These are phyloP conservation scores for Inonotus hispidus DNA, from an alignment of 1,284 basidiomycete genomes.

Conservation along the genomic window DNA sequence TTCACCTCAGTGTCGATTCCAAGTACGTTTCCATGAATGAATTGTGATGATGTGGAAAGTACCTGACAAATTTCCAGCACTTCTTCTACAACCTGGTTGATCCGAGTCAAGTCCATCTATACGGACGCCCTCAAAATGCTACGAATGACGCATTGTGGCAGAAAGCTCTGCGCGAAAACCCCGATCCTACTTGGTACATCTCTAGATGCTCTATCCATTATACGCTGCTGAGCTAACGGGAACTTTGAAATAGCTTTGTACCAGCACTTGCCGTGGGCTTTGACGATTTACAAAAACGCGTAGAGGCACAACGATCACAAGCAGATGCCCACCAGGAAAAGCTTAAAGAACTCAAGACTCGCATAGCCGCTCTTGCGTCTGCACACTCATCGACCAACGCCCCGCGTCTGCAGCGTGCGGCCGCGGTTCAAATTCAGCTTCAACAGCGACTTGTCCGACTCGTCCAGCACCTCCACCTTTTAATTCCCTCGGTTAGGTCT, in stretches of 20 bases:
- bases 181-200: constrained; percentile 71
- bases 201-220: neutral
- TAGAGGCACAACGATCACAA: constrained; percentile 72
- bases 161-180: constrained; percentile 77
- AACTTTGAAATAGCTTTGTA: constrained; percentile 52
- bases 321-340: constrained; percentile 67
- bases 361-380: constrained; percentile 58
- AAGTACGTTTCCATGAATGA: constrained; percentile 40
- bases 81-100: constrained; percentile 87
- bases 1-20: constrained; percentile 74
- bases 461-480: constrained; percentile 71
- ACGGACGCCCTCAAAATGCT: constrained; percentile 70
- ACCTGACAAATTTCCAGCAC: constrained; percentile 40
- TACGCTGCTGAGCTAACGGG: neutral
- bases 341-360: constrained; percentile 65
- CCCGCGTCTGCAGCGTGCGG: constrained; percentile 61
- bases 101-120: constrained; percentile 60
- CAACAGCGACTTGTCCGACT: constrained; percentile 71
- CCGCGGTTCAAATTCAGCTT: constrained; percentile 67
- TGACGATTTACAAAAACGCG: constrained; percentile 75
- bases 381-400: constrained; percentile 66
- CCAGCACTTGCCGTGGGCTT: constrained; percentile 81
- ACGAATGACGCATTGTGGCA: constrained; percentile 76
- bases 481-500: constrained; percentile 74
- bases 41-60: neutral